phyloP scores from a whole-genome alignment of 768 basidiomycete genomes.

The Pleurotus platypus region DNA sequence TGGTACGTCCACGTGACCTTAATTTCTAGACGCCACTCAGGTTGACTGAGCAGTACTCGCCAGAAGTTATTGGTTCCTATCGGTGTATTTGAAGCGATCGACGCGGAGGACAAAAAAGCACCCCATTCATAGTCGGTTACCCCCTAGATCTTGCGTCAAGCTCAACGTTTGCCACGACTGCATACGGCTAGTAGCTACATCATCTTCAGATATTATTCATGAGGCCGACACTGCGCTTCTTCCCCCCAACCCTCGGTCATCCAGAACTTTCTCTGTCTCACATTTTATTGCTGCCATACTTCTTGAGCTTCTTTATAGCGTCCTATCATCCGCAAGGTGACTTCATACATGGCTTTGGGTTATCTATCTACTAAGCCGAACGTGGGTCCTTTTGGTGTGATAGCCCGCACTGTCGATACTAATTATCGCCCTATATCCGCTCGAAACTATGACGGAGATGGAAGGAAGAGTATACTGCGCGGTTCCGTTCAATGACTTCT shows the following conservation, averaged over 20 bases:
- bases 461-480: not conserved
- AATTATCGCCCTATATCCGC: conserved; percentile 7
- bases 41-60: not conserved
- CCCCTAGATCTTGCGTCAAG: conserved; percentile 2
- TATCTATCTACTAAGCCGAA: conserved; percentile 2
- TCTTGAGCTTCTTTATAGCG: conserved; percentile 9
- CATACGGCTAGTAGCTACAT: not conserved
- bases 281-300: conserved; percentile 7
- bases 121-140: not conserved
- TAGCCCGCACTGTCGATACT: conserved; percentile 3
- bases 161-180: not conserved
- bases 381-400: not conserved
- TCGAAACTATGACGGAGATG: conserved; percentile 1
- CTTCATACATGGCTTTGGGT: conserved; percentile 5
- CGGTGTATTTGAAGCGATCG: conserved; percentile 5
- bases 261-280: conserved; percentile 7
- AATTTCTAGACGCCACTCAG: conserved; percentile 2
- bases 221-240: conserved; percentile 1
- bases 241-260: conserved; percentile 5
- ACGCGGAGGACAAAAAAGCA: conserved; percentile 8
- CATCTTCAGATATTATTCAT: conserved; percentile 1
- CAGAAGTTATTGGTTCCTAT: conserved; percentile 8
- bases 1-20: not conserved
- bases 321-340: conserved; percentile 8
- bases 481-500: conserved; percentile 9